phyloP scores from a whole-genome alignment of 2,329 filamentous ascomycete species.

The Microsporum audouinii region DNA sequence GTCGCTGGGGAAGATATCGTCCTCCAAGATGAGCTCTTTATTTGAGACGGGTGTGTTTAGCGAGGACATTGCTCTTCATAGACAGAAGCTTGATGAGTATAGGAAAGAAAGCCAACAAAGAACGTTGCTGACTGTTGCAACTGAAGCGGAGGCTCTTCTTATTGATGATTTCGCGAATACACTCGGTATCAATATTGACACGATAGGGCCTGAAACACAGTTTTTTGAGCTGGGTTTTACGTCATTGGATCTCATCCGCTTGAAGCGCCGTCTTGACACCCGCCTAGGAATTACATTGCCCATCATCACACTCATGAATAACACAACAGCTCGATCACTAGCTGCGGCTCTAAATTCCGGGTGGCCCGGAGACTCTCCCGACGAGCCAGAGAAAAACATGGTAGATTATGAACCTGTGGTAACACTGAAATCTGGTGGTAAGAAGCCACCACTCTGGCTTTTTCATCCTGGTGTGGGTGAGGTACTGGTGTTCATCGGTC shows the following conservation, averaged over 20 bases:
- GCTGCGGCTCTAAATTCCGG: conserved; percentile 13
- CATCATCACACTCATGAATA: neutral
- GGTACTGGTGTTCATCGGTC: conserved; percentile 29
- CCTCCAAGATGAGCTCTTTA: conserved; percentile 24
- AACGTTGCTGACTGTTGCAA: neutral
- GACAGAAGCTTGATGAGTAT: neutral
- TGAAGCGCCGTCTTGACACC: neutral
- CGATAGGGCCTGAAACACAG: conserved; percentile 13
- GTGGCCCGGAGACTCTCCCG: conserved; percentile 8
- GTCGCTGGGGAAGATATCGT: conserved; percentile 34
- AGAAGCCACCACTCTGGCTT: conserved; percentile 25
- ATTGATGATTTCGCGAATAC: neutral
- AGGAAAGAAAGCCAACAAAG: neutral
- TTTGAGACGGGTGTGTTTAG: conserved; percentile 23
- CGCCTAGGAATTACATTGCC: neutral
- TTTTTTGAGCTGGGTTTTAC: conserved; percentile 23
- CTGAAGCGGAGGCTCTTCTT: neutral
- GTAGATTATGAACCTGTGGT: conserved; percentile 25
- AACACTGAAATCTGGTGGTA: conserved; percentile 18
- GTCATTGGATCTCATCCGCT: conserved; percentile 11
- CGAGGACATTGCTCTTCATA: neutral
- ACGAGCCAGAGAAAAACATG: conserved; percentile 14
- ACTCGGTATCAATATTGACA: conserved; percentile 9
- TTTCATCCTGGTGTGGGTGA: conserved; percentile 32
- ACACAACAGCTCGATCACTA: neutral